Evolutionary conservation across 768 basidiomycete species (phyloP), one percentile per base, ranked within the genome.

Genomic region (Grammothele lineata): DNA sequence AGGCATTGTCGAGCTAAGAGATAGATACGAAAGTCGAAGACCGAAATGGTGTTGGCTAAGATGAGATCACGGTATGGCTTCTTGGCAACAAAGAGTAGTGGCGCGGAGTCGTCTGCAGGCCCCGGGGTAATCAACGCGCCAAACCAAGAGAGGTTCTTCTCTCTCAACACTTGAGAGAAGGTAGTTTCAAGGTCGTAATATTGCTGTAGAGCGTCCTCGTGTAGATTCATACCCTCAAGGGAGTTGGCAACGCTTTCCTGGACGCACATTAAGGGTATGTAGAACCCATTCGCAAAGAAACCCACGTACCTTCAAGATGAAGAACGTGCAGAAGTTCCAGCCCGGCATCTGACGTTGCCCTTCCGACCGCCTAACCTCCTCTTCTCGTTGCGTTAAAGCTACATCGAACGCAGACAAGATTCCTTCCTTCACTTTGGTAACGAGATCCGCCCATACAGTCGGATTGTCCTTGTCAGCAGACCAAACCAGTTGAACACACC

Each of bases 241-340:
- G 94, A 95, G 47, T 74, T 78, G 5, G 96, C 93, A 25, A 99
- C 72, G 51, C 88, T 93, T 80, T 98, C 96, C 95, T 98, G 58
- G 18, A 39, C 1, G n/a, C n/a, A n/a, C n/a, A n/a, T n/a, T 10
- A 17, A 15, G 12, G 12, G 9, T 14, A 36, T 9, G n/a, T 36
- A 36, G 35, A 14, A 7, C 7, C 12, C 9, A 36, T 8, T 9
- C 18, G 35, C 9, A 36, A 30, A 30, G 27, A 14, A 30, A 30
- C 8, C 17, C 3, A 42, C 72, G 47, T 45, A 92, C 95, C 82
- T 98, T 99, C 30, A 94, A 72, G 41, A 93, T 81, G 66, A 97
- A 97, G 71, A 94, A 98, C 0, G 88, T 93, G 63, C 93, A 94
- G 62, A 96, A 99, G 61, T 96, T 96, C 96, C 96, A 99, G 8